A percentile compares a stretch with the other conserved stretches of the same genome.
phyloP scores from a whole-genome alignment of 1,284 basidiomycete species.

The Marasmius sp. region DNA sequence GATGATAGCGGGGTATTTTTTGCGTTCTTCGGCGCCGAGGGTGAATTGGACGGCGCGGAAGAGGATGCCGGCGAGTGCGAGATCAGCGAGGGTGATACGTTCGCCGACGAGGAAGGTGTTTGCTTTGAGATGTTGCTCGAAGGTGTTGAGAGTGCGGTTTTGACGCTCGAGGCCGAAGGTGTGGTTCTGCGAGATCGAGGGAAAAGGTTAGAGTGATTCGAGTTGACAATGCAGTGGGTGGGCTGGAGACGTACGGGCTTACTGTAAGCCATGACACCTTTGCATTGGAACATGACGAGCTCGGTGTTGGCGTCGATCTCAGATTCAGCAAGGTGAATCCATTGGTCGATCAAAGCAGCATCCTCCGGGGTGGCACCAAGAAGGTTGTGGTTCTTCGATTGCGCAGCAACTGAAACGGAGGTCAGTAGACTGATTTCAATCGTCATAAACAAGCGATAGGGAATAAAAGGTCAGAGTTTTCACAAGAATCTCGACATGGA shows the following conservation, averaged over 20 bases:
- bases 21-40: constrained; percentile 66
- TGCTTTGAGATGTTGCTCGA: constrained; percentile 75
- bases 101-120: constrained; percentile 93
- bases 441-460: not conserved
- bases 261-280: constrained; percentile 49
- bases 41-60: constrained; percentile 48
- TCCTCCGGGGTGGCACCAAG: constrained; percentile 38
- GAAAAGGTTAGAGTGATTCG: not conserved
- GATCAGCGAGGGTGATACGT: constrained; percentile 92
- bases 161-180: constrained; percentile 51
- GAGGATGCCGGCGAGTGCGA: constrained; percentile 66
- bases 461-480: constrained; percentile 34
- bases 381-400: constrained; percentile 45
- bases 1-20: constrained; percentile 74
- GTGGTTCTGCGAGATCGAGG: constrained; percentile 49
- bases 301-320: constrained; percentile 35
- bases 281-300: constrained; percentile 43
- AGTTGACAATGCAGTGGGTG: not conserved
- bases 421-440: constrained; percentile 12
- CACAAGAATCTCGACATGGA: constrained; percentile 52
- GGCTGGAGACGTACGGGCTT: constrained; percentile 52
- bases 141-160: constrained; percentile 55
- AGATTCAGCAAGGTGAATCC: constrained; percentile 41
- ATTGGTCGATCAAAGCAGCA: constrained; percentile 47
- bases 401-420: constrained; percentile 58